Evolutionary conservation across 768 basidiomycete species (phyloP), one percentile per base, ranked within the genome.

Genomic region (Auricularia cornea): DNA sequence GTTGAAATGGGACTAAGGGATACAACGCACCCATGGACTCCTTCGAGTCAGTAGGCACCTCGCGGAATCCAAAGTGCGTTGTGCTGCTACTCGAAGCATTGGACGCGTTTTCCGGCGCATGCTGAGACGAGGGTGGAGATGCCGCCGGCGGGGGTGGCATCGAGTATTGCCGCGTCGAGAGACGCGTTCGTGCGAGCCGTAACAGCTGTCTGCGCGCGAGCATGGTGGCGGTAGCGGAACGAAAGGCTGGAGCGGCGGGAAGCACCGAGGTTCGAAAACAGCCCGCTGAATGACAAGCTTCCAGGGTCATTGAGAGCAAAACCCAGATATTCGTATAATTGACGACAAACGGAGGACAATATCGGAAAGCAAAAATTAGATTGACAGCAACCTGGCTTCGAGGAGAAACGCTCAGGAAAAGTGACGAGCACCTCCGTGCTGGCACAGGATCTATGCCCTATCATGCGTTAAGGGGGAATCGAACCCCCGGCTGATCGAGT

Each of bases 41-140:
- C 18, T 59, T 60, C 10, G 38, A 18, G 29, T 59, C 33, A 26
- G 32, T 63, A 20, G 33, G 29, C 23, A 44, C 32, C n/a, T 57
- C 54, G 16, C 54, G 54, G 20, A n/a, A 57, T 12, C 54, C 54
- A 31, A 57, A 57, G 31, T 56, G 10, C 48, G 62, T 35, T 40
- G 62, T 35, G 29, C 8, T 3, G 23, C n/a, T n/a, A n/a, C 31
- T 33, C 64, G 67, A 18, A 23, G 44, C 44, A 48, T 48, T 48
- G 5, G 44, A 20, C 20, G 20, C 6, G 20, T 5, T 18, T 20
- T 48, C 20, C 44, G 44, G 6, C 6, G 16, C 44, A 12, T 23
- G 44, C 44, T 48, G 20, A 8, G 35, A 38, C 35, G 35, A 14
- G 16, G 35, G 35, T 20, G 23, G 44, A 20, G 1, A 18, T n/a